phyloP scores from a whole-genome alignment of 108 stramenopile species.

The Stephanodiscus minutulus region DNA sequence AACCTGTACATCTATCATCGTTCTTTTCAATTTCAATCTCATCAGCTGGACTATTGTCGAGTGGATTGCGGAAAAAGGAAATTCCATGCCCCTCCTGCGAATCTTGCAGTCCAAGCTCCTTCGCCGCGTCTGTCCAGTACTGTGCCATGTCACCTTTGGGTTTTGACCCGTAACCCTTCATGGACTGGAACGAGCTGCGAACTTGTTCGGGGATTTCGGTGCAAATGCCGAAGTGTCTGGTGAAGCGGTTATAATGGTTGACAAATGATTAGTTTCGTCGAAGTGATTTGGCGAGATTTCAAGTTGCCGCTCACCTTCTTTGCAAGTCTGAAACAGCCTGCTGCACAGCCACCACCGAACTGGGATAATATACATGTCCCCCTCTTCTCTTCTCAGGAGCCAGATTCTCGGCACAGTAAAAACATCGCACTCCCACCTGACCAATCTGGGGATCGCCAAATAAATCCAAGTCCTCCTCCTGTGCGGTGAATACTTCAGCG shows the following conservation, averaged over 20 bases:
- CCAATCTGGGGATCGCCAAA: conserved; percentile 34
- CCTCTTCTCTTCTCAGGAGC: conserved; percentile 42
- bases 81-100: conserved; percentile 54
- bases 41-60: conserved; percentile 76
- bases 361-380: conserved; percentile 71
- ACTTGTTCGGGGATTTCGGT: conserved; percentile 64
- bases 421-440: conserved; percentile 82
- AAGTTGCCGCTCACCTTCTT: conserved; percentile 35
- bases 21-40: conserved; percentile 55
- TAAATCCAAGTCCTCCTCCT: conserved; percentile 51
- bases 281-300: not conserved
- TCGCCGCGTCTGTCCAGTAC: conserved; percentile 77
- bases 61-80: conserved; percentile 66
- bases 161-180: conserved; percentile 69
- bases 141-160: conserved; percentile 62
- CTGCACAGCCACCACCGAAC: conserved; percentile 56
- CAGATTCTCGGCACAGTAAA: conserved; percentile 64
- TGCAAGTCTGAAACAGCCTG: conserved; percentile 78
- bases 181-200: conserved; percentile 65
- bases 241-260: not conserved
- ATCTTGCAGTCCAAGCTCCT: conserved; percentile 72
- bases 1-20: conserved; percentile 27
- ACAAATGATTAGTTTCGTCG: conserved; percentile 1
- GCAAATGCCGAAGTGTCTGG: conserved; percentile 69
- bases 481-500: conserved; percentile 74